phyloP scores from a whole-genome alignment of 352 stramenopile genomes.

The Hyaloperonospora brassicae region DNA sequence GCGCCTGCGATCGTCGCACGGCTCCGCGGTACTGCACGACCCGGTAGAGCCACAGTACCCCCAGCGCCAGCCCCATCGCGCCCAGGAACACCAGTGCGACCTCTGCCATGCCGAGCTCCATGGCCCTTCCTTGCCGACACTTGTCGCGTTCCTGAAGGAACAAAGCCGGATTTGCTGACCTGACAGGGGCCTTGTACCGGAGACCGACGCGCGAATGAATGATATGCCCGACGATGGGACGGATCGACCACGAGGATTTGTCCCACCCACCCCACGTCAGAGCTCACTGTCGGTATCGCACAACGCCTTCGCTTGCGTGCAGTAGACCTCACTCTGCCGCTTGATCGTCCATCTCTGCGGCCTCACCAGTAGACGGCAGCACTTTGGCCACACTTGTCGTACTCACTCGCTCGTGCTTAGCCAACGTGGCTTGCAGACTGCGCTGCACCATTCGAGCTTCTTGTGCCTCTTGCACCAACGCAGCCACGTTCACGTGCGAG shows the following conservation, averaged over 20 bases:
- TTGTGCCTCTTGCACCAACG: constrained; percentile 56
- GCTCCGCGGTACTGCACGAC: constrained; percentile 56
- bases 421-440: constrained; percentile 45
- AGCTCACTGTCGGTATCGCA: too few relatives aligned
- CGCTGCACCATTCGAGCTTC: constrained; percentile 70
- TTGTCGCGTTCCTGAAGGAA: constrained; percentile 8
- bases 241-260: neutral
- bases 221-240: neutral
- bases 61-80: constrained; percentile 29
- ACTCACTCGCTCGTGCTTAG: constrained; percentile 14
- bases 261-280: neutral
- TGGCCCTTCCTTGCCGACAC: constrained; percentile 18
- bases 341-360: neutral
- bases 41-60: constrained; percentile 48
- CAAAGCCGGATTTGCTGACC: too few relatives aligned
- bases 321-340: too few relatives aligned
- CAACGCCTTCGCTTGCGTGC: too few relatives aligned
- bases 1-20: constrained; percentile 48
- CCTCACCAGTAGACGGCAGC: constrained; percentile 12
- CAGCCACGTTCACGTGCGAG: constrained; percentile 53
- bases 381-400: neutral
- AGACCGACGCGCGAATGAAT: too few relatives aligned
- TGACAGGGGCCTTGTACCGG: too few relatives aligned
- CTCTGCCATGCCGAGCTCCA: constrained; percentile 37
- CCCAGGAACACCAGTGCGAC: constrained; percentile 35